A percentile compares a stretch with the other conserved stretches of the same genome.
Conservation (phyloP, 2,329 filamentous ascomycete genomes). For the Sporothrix humicola region DNA sequence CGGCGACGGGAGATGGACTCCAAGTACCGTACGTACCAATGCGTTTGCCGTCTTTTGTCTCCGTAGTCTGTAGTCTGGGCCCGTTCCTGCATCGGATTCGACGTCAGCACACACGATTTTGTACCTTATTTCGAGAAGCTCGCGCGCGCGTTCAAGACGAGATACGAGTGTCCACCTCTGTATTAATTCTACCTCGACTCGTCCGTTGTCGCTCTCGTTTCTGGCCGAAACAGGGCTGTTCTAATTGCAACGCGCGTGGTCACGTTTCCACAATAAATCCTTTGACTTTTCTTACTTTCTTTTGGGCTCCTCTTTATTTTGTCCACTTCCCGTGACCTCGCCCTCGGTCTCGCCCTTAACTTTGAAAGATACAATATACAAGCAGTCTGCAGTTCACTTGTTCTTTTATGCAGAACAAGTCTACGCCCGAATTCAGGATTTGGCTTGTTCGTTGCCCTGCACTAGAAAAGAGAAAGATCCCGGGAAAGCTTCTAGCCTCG, state of each 20-base stretch:
- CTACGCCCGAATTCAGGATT: too few species aligned
- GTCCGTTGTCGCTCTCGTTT: not conserved
- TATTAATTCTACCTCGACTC: not conserved
- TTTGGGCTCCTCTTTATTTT: not conserved
- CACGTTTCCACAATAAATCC: conserved; percentile 4
- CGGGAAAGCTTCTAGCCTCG: conserved; percentile 28
- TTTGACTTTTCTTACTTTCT: not conserved
- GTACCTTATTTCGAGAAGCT: not conserved
- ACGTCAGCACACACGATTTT: not conserved
- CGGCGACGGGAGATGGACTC: not conserved
- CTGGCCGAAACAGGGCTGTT: conserved; percentile 12
- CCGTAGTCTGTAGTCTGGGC: not conserved
- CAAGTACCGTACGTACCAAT: not conserved
- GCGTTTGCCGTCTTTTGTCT: not conserved
- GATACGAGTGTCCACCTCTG: not conserved
- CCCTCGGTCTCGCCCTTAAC: conserved; percentile 23
- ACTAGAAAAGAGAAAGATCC: conserved; percentile 3
- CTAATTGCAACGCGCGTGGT: not conserved
- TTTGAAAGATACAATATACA: conserved; percentile 1
- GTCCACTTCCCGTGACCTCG: conserved; percentile 1
- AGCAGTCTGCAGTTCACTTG: not conserved
- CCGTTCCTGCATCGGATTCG: not conserved
- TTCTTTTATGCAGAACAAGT: too few species aligned
- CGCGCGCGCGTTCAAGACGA: not conserved
- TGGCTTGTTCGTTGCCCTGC: too few species aligned